Conservation (phyloP, 2,329 filamentous ascomycete species). For the Akanthomyces dipterigenus region DNA sequence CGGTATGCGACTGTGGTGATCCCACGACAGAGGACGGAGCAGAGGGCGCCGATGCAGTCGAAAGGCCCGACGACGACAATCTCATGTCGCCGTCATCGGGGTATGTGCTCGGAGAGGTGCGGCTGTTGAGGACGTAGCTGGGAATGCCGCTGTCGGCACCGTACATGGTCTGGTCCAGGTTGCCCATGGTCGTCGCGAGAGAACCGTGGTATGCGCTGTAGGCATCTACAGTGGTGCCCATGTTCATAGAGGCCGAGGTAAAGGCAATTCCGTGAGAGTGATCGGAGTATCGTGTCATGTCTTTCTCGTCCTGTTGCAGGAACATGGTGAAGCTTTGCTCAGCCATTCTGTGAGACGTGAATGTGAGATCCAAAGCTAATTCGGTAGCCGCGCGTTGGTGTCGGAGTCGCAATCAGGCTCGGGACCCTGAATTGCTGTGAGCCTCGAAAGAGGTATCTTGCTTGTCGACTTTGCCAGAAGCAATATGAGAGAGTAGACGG, state of each 20-base stretch:
- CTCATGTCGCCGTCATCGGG: conserved; percentile 44
- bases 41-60: conserved; percentile 54
- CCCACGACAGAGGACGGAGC: conserved; percentile 61
- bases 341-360: background rate
- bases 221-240: conserved; percentile 41
- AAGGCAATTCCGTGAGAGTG: conserved; percentile 33
- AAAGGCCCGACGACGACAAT: conserved; percentile 51
- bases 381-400: background rate
- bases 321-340: conserved; percentile 13
- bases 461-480: background rate
- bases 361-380: background rate
- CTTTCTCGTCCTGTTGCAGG: conserved; percentile 24
- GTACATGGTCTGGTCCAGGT: conserved; percentile 43
- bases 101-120: conserved; percentile 43
- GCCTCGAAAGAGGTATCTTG: background rate
- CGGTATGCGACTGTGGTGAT: conserved; percentile 55
- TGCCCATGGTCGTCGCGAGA: conserved; percentile 26
- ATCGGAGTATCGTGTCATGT: conserved; percentile 41
- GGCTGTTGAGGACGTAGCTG: conserved; percentile 39
- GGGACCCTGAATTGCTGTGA: background rate
- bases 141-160: conserved; percentile 29
- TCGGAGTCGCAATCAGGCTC: conserved; percentile 1
- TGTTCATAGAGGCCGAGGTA: conserved; percentile 37
- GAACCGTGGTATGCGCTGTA: conserved; percentile 28
- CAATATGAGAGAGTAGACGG: background rate